phyloP scores from a whole-genome alignment of 441 rosid genomes.

The Metrosideros polymorpha region DNA sequence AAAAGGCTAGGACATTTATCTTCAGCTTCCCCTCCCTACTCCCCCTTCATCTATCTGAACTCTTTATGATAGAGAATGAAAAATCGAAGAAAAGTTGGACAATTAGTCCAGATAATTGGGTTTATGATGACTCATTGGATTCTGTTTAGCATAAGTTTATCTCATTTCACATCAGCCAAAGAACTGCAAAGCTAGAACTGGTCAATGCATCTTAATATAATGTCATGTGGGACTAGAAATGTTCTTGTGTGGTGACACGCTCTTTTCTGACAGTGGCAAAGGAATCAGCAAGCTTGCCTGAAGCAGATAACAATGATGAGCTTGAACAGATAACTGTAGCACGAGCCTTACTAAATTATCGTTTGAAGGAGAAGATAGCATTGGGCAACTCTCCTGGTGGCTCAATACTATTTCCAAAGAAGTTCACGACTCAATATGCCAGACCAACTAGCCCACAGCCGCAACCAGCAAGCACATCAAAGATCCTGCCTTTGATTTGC shows the following conservation, averaged over 20 bases:
- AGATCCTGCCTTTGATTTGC: slow-evolving; percentile 83
- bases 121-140: background rate
- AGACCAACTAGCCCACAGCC: slow-evolving; percentile 92
- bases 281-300: slow-evolving; percentile 73
- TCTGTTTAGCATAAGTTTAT: background rate
- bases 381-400: slow-evolving; percentile 37
- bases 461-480: slow-evolving; percentile 56
- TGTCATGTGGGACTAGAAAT: background rate
- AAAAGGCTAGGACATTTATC: background rate
- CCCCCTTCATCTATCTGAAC: background rate
- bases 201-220: background rate
- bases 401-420: slow-evolving; percentile 60
- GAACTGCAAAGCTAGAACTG: background rate
- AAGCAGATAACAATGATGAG: slow-evolving; percentile 75
- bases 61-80: background rate
- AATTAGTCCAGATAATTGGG: no score
- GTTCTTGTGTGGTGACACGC: background rate
- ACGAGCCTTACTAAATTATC: slow-evolving; percentile 63
- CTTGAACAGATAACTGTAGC: slow-evolving; percentile 89
- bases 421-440: slow-evolving; percentile 44
- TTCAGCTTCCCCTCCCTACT: background rate
- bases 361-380: slow-evolving; percentile 68
- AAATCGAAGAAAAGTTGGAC: background rate
- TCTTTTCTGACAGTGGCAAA: slow-evolving; percentile 69
- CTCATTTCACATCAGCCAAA: background rate